phyloP scores from a whole-genome alignment of 768 basidiomycete genomes.

The Mycena indigotica region DNA sequence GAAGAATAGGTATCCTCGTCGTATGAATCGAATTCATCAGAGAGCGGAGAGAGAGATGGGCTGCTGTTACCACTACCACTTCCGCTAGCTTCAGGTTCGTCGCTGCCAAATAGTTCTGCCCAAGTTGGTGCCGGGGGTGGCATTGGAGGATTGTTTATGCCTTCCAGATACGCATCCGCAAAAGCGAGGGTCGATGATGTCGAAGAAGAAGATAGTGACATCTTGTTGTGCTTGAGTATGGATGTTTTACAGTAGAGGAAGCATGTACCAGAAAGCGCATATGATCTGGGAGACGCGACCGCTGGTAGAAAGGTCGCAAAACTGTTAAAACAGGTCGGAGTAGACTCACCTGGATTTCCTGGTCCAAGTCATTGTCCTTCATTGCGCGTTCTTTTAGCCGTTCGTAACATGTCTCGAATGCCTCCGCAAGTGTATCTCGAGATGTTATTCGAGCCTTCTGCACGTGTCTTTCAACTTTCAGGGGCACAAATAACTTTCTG shows the following conservation, averaged over 20 bases:
- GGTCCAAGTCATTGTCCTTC: constrained; percentile 61
- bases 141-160: constrained; percentile 46
- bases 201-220: constrained; percentile 59
- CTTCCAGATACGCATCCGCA: constrained; percentile 57
- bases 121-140: constrained; percentile 58
- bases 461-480: constrained; percentile 43
- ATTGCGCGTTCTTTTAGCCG: constrained; percentile 53
- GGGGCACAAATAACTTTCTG: constrained; percentile 7
- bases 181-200: constrained; percentile 47
- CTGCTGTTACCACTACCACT: constrained; percentile 57
- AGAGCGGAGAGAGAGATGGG: constrained; percentile 69
- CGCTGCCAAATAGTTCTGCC: constrained; percentile 78
- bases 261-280: constrained; percentile 64
- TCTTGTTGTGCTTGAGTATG: too few species aligned
- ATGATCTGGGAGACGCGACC: constrained; percentile 67
- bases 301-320: too few species aligned
- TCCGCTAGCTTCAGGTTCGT: constrained; percentile 74
- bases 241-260: too few species aligned
- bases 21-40: constrained; percentile 54
- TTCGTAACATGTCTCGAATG: constrained; percentile 55
- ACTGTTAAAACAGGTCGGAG: not conserved
- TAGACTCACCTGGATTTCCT: constrained; percentile 58
- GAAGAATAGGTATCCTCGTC: constrained; percentile 37
- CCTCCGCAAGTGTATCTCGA: constrained; percentile 60
- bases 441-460: constrained; percentile 74